These are phyloP conservation scores for Candida sojae DNA, from an alignment of 1,139 yeast species.

Conservation along the genomic window DNA sequence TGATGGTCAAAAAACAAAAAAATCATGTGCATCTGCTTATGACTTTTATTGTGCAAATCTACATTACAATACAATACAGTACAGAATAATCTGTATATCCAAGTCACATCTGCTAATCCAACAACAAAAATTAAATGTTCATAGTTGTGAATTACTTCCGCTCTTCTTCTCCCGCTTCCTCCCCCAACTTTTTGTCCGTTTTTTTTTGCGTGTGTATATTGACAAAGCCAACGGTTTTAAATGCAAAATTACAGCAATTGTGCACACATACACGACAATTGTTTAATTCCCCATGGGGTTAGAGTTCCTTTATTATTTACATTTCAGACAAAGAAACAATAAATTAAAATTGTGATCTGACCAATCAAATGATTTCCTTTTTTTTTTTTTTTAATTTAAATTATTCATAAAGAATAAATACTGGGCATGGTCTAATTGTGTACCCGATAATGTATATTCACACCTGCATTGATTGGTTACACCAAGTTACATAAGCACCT, in stretches of 20 bases:
- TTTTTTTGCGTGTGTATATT: background rate
- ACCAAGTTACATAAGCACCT: background rate
- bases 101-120: no score
- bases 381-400: no score
- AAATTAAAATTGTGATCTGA: no score
- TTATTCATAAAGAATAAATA: no score
- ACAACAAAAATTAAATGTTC: no score
- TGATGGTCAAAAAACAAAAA: background rate
- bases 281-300: slow-evolving; percentile 1
- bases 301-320: background rate
- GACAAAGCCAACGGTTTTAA: background rate
- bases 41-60: no score
- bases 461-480: background rate
- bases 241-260: background rate
- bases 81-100: no score
- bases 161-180: background rate
- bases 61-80: no score
- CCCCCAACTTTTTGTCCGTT: background rate
- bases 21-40: background rate
- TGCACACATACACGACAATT: background rate
- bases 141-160: no score
- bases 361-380: no score
- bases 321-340: background rate
- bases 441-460: background rate
- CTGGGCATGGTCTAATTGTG: no score